Conservation (phyloP, 306 rosid genomes). For the Alnus rubra region DNA sequence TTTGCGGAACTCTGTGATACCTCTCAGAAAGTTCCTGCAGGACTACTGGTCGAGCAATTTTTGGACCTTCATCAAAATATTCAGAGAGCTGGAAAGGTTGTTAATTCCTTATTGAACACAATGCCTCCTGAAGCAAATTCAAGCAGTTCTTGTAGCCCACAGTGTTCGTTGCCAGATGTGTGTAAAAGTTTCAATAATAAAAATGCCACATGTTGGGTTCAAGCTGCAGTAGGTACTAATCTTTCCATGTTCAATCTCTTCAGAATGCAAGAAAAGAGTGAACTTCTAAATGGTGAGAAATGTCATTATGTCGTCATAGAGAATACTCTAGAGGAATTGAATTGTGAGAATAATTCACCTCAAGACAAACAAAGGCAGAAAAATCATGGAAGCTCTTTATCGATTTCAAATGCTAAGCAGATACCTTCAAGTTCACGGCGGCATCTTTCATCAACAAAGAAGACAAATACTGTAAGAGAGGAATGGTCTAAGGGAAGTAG, state of each 20-base stretch:
- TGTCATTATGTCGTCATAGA: constrained; percentile 45
- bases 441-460: constrained; percentile 30
- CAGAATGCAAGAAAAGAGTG: constrained; percentile 33
- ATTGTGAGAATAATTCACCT: constrained; percentile 21
- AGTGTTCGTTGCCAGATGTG: constrained; percentile 27
- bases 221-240: constrained; percentile 65
- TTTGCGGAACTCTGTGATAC: constrained; percentile 57
- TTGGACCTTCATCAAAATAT: constrained; percentile 55
- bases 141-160: constrained; percentile 7
- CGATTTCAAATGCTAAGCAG: constrained; percentile 31
- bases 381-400: constrained; percentile 26
- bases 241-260: constrained; percentile 58
- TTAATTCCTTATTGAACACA: constrained; percentile 42
- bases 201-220: constrained; percentile 63
- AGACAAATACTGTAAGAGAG: constrained; percentile 28
- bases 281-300: constrained; percentile 35
- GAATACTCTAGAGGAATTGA: constrained; percentile 24
- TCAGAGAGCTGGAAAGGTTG: constrained; percentile 34
- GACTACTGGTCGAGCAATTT: constrained; percentile 54
- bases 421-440: constrained; percentile 31
- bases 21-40: constrained; percentile 45
- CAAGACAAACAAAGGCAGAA: constrained; percentile 36
- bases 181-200: constrained; percentile 34
- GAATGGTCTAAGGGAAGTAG: constrained; percentile 39
- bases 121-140: constrained; percentile 27